Conservation (phyloP, 1,139 yeast species). For the Ogataea hybrid region DNA sequence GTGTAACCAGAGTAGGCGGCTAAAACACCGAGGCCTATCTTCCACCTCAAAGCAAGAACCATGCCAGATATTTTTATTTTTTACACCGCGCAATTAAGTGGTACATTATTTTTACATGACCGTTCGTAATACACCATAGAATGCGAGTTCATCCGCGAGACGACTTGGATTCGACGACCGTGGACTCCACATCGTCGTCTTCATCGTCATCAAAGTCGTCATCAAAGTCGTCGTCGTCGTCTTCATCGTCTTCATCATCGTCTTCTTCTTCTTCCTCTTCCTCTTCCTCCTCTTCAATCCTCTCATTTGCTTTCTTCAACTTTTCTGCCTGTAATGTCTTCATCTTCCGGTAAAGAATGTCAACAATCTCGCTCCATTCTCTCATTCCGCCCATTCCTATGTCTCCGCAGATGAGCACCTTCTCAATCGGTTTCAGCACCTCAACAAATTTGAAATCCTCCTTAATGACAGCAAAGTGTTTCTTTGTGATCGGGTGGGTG, state of each 20-base stretch:
- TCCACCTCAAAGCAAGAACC: slow-evolving; percentile 25
- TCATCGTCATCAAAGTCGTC: slow-evolving; percentile 24
- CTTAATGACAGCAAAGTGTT: slow-evolving; percentile 62
- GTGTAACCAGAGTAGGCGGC: slow-evolving; percentile 70
- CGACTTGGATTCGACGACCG: slow-evolving; percentile 1
- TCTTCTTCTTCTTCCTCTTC: slow-evolving; percentile 22
- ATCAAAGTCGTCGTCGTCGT: slow-evolving; percentile 27
- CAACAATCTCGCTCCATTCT: slow-evolving; percentile 93
- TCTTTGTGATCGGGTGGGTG: slow-evolving; percentile 88
- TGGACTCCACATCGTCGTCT: slow-evolving; percentile 13
- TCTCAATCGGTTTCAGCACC: slow-evolving; percentile 87
- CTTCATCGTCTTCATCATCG: slow-evolving; percentile 26
- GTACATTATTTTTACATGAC: slow-evolving; percentile 7
- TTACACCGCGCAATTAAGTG: slow-evolving; percentile 4
- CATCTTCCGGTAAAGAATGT: slow-evolving; percentile 57
- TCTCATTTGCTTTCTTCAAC: slow-evolving; percentile 16
- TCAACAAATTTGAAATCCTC: slow-evolving; percentile 73
- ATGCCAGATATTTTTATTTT: slow-evolving; percentile 6
- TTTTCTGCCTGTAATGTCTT: slow-evolving; percentile 39
- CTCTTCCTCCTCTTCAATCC: slow-evolving; percentile 18
- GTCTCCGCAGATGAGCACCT: slow-evolving; percentile 92
- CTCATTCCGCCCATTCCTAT: slow-evolving; percentile 99
- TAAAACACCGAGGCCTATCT: slow-evolving; percentile 52
- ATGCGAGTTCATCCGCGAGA: slow-evolving; percentile 3
- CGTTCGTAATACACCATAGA: slow-evolving; percentile 4